Conservation (phyloP, 768 basidiomycete genomes). For the Cyathus striatus region DNA sequence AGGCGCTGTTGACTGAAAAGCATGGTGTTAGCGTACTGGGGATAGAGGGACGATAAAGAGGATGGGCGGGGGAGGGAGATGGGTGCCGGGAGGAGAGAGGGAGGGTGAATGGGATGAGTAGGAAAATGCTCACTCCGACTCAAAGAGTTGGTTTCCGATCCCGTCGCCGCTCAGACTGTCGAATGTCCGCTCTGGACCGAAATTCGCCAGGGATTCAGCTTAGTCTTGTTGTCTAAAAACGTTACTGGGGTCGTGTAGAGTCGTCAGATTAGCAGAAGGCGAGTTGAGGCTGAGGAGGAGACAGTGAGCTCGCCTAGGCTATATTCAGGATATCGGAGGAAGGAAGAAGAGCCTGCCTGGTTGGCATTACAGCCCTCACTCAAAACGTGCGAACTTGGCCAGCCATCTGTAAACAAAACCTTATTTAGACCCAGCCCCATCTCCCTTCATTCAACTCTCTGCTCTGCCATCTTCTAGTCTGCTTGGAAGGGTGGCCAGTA, state of each 20-base stretch:
- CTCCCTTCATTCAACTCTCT: no score
- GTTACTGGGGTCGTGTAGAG: not conserved
- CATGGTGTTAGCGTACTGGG: conserved; percentile 1
- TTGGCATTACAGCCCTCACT: conserved; percentile 7
- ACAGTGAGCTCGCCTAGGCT: not conserved
- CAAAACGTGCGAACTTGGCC: no score
- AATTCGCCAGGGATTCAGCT: conserved; percentile 3
- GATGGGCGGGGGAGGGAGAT: conserved; percentile 4
- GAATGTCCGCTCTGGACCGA: conserved; percentile 10
- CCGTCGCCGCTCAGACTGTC: conserved; percentile 36
- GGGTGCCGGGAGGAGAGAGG: not conserved
- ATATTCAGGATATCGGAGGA: conserved; percentile 4
- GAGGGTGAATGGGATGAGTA: conserved; percentile 17
- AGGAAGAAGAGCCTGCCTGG: conserved; percentile 3
- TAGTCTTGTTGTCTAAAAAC: conserved; percentile 1
- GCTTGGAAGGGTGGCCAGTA: no score
- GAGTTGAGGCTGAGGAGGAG: conserved; percentile 1
- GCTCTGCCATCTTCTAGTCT: no score
- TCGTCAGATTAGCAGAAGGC: not conserved
- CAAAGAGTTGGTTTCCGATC: conserved; percentile 33
- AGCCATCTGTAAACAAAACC: no score
- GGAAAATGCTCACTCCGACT: conserved; percentile 41
- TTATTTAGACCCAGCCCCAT: no score
- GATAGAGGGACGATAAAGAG: conserved; percentile 7
- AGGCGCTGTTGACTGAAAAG: not conserved